Evolutionary conservation across 2,329 filamentous ascomycete species (phyloP), one percentile per base, ranked within the genome.

Genomic region (Cytospora leucostoma): DNA sequence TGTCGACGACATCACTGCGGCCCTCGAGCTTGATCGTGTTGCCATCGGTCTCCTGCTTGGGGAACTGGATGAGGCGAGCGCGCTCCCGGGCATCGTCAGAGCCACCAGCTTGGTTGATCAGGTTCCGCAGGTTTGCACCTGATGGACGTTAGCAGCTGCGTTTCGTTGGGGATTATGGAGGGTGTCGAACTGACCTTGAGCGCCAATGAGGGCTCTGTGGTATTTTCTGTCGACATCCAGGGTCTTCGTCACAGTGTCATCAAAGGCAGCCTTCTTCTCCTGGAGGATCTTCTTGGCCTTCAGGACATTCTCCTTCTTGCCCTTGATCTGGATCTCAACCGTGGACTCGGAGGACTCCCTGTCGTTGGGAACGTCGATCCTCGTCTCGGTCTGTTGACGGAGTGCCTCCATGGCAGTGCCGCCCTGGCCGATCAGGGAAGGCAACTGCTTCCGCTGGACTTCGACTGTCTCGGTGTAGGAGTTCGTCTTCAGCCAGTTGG

Each of bases 191-290:
- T 79, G 84, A 93, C 93, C 95, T 74, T 91, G 90, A 68, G 88
- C 82, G 66, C 95, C 95, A 76, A 99, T 99, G 67, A 99, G 82
- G 60, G 89, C 86, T 77, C 90, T 88, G 79, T 99, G 95, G 76
- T 95, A 88, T 80, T 96, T 97, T 80, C 92, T 91, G 70, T 98
- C 93, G n/a, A 99, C 88, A 38, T 96, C 90, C 56, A 99, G 81
- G 13, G 88, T 92, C 78, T 89, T 88, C 17, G 88, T 86, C 57
- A 97, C 83, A n/a, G 92, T 97, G 68, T 95, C 88, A 71, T 98
- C 93, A 70, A 97, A 97, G 21, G 93, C 83, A 66, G 88, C 89
- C 61, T 90, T 89, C 78, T 93, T 93, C 78, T 95, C 90, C 75
- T 94, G 88, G 32, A 99, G 83, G 56, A 95, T 79, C 79, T 95